Percentiles rank a stretch among this genome's conserved stretches.
Conservation (phyloP, 2,329 filamentous ascomycete genomes). For the Shiraia bambusicola region DNA sequence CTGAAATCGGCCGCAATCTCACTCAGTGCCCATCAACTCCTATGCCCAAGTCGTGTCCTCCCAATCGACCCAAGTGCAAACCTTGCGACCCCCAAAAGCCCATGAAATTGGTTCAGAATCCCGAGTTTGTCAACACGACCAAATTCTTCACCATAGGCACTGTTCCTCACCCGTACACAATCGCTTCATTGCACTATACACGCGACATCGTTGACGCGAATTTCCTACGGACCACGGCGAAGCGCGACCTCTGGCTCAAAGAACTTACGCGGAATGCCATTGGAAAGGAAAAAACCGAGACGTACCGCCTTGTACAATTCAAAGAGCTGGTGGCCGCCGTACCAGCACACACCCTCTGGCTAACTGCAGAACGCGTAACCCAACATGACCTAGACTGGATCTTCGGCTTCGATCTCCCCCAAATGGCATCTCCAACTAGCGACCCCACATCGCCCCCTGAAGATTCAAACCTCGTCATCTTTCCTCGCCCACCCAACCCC, state of each 20-base stretch:
- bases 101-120: conserved; percentile 66
- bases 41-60: conserved; percentile 76
- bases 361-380: conserved; percentile 66
- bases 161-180: conserved; percentile 89
- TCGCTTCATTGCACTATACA: conserved; percentile 65
- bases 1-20: conserved; percentile 73
- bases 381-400: conserved; percentile 81
- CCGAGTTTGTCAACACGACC: conserved; percentile 70
- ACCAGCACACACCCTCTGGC: conserved; percentile 70
- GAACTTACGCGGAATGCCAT: conserved; percentile 70
- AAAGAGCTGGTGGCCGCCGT: conserved; percentile 77
- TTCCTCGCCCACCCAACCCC: conserved; percentile 47
- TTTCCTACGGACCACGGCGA: conserved; percentile 59
- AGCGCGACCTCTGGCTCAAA: conserved; percentile 77
- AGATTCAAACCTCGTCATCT: conserved; percentile 54
- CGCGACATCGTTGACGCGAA: conserved; percentile 48
- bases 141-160: conserved; percentile 78
- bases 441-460: conserved; percentile 61
- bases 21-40: conserved; percentile 73
- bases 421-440: conserved; percentile 53
- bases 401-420: conserved; percentile 81
- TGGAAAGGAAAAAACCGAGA: conserved; percentile 62
- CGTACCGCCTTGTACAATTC: conserved; percentile 68
- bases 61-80: conserved; percentile 72
- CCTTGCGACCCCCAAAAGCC: conserved; percentile 66